These are phyloP conservation scores for Rhizopus microsporus DNA, from an alignment of 371 early-diverging fungal species.

Conservation along the genomic window DNA sequence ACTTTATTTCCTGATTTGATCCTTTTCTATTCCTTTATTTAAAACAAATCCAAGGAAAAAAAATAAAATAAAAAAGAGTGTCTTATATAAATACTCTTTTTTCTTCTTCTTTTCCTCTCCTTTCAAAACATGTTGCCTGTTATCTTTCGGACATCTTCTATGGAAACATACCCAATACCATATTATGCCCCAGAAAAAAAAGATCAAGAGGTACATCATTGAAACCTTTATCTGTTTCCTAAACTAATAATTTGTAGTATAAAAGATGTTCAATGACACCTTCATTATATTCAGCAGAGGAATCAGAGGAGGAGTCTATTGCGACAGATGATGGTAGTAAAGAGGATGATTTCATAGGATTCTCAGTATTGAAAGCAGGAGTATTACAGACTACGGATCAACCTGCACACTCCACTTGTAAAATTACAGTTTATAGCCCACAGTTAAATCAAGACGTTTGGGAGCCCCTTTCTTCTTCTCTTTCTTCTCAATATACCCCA, in stretches of 20 bases:
- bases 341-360: constrained; percentile 1
- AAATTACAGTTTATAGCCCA: neutral
- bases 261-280: neutral
- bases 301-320: constrained; percentile 6
- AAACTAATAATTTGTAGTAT: neutral
- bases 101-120: constrained; percentile 3
- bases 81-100: neutral
- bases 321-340: constrained; percentile 1
- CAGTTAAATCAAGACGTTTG: neutral
- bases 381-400: constrained; percentile 5
- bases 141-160: constrained; percentile 5
- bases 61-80: neutral
- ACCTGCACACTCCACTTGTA: neutral
- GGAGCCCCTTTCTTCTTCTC: constrained; percentile 2
- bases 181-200: constrained; percentile 1
- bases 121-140: constrained; percentile 1
- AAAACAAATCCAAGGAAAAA: neutral
- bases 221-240: neutral
- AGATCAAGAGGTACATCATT: neutral
- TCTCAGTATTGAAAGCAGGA: constrained; percentile 7
- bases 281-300: constrained; percentile 1
- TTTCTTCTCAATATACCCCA: constrained; percentile 11
- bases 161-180: neutral
- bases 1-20: neutral
- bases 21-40: neutral